Percentiles rank a stretch among this genome's conserved stretches.
Conservation (phyloP, 148 eudicot species). For the Gaultheria prostrata region DNA sequence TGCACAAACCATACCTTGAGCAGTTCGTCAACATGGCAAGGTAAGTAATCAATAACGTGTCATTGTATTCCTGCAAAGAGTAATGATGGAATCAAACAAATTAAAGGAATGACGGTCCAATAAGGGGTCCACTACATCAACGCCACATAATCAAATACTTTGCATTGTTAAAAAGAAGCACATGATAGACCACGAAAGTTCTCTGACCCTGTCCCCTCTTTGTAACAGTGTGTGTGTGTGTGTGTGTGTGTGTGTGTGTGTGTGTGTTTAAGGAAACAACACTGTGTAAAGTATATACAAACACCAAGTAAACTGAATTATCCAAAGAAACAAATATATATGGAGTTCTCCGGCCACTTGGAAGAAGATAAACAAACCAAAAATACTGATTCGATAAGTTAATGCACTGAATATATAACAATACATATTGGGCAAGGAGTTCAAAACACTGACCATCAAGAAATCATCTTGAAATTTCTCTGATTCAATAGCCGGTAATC, state of each 20-base stretch:
- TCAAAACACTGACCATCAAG: constrained; percentile 59
- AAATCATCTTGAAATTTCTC: constrained; percentile 88
- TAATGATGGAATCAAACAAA: background rate
- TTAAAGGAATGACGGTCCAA: background rate
- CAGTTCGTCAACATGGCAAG: constrained; percentile 91
- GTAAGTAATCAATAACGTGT: constrained; percentile 74
- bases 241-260: no score
- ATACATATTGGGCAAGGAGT: background rate
- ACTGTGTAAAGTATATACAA: background rate
- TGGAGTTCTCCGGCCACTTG: background rate
- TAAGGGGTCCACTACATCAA: background rate
- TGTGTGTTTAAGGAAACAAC: no score
- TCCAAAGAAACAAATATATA: background rate
- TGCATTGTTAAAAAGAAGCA: background rate
- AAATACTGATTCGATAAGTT: background rate
- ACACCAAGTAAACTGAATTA: background rate
- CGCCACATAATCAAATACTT: background rate
- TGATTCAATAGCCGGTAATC: constrained; percentile 93
- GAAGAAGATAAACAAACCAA: background rate
- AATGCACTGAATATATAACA: background rate
- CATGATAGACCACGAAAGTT: background rate
- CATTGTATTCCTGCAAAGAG: constrained; percentile 82
- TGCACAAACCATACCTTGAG: constrained; percentile 58
- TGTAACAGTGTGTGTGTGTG: no score
- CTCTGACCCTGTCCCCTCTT: no score